These are phyloP conservation scores for Dalbergia cultrata DNA, from an alignment of 306 rosid species.

Conservation along the genomic window DNA sequence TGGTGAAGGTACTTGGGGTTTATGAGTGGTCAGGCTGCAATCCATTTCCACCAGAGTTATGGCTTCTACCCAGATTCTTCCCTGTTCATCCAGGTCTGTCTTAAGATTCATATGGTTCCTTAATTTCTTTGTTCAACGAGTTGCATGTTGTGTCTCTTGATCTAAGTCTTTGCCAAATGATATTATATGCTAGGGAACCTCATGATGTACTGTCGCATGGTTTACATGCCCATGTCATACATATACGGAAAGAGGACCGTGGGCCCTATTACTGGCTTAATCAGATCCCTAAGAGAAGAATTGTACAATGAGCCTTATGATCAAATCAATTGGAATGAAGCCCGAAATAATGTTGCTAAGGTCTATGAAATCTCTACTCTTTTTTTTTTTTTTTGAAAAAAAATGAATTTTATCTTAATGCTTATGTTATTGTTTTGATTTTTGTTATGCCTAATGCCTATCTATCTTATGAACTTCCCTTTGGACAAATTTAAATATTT, in stretches of 20 bases:
- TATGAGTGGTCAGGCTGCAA: conserved; percentile 83
- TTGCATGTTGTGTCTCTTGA: background rate
- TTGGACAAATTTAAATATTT: background rate
- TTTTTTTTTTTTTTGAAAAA: too few species aligned
- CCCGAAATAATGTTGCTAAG: background rate
- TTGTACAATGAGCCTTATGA: background rate
- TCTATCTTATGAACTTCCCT: too few species aligned
- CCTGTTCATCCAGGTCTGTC: conserved; percentile 72
- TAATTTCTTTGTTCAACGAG: background rate
- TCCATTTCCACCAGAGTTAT: conserved; percentile 81
- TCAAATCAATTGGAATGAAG: background rate
- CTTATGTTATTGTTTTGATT: too few species aligned
- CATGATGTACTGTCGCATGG: background rate
- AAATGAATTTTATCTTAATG: background rate
- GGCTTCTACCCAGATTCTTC: conserved; percentile 63
- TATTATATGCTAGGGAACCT: background rate
- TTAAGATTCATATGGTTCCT: background rate
- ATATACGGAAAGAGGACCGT: background rate
- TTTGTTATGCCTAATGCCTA: background rate
- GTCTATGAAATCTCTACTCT: too few species aligned
- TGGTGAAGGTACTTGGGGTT: conserved; percentile 61
- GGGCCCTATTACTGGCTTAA: background rate
- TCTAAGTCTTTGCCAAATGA: background rate
- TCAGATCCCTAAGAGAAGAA: background rate
- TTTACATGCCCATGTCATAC: background rate